A percentile compares a stretch with the other conserved stretches of the same genome.
Conservation (phyloP, 352 stramenopile species). For the Phytophthora ohioensis region DNA sequence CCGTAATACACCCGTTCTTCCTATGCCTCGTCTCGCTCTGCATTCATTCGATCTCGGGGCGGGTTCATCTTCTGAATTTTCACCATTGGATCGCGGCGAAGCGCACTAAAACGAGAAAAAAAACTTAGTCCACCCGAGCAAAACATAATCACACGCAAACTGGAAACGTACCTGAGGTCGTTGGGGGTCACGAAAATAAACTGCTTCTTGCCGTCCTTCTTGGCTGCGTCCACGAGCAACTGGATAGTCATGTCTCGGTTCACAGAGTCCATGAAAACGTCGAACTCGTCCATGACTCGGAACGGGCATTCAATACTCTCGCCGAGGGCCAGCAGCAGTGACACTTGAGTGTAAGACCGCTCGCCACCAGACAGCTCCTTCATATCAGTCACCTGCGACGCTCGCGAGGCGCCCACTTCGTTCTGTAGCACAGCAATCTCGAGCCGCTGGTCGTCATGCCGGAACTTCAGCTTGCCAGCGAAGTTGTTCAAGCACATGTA, state of each 20-base stretch:
- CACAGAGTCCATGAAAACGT: slow-evolving; percentile 99
- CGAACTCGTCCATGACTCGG: slow-evolving; percentile 99
- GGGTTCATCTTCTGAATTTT: slow-evolving; percentile 92
- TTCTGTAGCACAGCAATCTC: slow-evolving; percentile 88
- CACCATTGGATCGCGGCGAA: slow-evolving; percentile 76
- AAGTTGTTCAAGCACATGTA: slow-evolving; percentile 90
- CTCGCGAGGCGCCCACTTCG: slow-evolving; percentile 67
- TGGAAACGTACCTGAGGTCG: slow-evolving; percentile 74
- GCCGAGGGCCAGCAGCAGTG: slow-evolving; percentile 95
- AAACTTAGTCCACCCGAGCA: neutral
- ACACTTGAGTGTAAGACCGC: slow-evolving; percentile 96
- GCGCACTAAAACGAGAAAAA: slow-evolving; percentile 48
- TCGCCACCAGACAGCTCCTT: slow-evolving; percentile 98
- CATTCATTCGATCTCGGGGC: slow-evolving; percentile 82
- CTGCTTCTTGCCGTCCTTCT: slow-evolving; percentile 80
- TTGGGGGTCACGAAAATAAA: slow-evolving; percentile 93
- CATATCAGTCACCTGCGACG: slow-evolving; percentile 94
- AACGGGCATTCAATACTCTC: slow-evolving; percentile 94
- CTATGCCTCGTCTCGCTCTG: slow-evolving; percentile 38
- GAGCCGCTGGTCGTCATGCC: slow-evolving; percentile 75
- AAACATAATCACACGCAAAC: slow-evolving; percentile 9
- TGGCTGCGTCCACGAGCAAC: slow-evolving; percentile 90
- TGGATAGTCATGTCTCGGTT: slow-evolving; percentile 96
- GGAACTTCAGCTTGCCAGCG: slow-evolving; percentile 84
- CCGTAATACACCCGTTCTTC: slow-evolving; percentile 7